Evolutionary conservation across 768 basidiomycete species (phyloP).

Genomic region (Pulveroboletus sp.): DNA sequence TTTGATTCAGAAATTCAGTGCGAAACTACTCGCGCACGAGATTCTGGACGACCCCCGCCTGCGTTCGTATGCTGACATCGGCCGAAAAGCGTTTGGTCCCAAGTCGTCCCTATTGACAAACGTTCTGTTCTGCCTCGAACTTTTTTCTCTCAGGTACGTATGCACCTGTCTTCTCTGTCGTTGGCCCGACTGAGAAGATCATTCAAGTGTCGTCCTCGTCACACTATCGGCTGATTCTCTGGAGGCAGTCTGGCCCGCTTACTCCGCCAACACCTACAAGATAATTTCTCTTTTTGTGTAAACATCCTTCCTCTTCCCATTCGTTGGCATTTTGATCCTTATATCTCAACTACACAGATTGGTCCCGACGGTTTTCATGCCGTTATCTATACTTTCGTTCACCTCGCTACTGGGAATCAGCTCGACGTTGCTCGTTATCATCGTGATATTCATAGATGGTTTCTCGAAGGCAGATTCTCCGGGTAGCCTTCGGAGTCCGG

Average conservation of each 20-base stretch:
- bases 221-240: constrained; percentile 87
- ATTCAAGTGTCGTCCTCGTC: constrained; percentile 71
- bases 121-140: constrained; percentile 77
- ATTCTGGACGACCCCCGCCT: constrained; percentile 66
- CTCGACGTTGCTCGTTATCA: constrained; percentile 69
- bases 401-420: constrained; percentile 83
- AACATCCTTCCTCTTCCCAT: constrained; percentile 17
- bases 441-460: constrained; percentile 80
- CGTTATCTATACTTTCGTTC: constrained; percentile 80
- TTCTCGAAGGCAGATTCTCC: constrained; percentile 65
- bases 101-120: constrained; percentile 62
- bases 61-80: constrained; percentile 86
- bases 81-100: constrained; percentile 81
- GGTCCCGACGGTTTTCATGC: constrained; percentile 80
- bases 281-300: constrained; percentile 68
- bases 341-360: constrained; percentile 43
- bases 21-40: constrained; percentile 78
- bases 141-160: constrained; percentile 74
- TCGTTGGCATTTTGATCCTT: neutral
- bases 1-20: constrained; percentile 42
- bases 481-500: constrained; percentile 77
- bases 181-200: neutral
- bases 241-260: constrained; percentile 61
- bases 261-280: constrained; percentile 72
- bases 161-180: neutral